phyloP scores from a whole-genome alignment of 2,329 filamentous ascomycete genomes.

The Epichloe amarillans region DNA sequence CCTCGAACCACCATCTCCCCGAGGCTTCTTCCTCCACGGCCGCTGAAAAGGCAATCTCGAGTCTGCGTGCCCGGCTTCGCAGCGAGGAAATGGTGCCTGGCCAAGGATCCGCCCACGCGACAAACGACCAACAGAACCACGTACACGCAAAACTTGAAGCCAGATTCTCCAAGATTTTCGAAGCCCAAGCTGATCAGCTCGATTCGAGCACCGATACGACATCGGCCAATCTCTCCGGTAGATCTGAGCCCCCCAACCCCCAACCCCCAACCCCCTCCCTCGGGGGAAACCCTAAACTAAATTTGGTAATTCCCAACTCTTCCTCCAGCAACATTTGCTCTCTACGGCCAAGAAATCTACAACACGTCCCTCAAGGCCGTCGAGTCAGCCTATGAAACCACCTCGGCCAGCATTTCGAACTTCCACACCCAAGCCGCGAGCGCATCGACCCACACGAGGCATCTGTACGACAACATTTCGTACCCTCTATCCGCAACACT shows the following conservation, averaged over 20 bases:
- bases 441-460: conserved; percentile 8
- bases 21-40: conserved; percentile 3
- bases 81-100: conserved; percentile 8
- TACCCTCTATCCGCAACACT: conserved; percentile 20
- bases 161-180: conserved; percentile 6
- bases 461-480: conserved; percentile 19
- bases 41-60: conserved; percentile 6
- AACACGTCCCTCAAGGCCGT: conserved; percentile 8
- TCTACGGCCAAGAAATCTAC: conserved; percentile 4
- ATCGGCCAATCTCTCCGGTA: conserved; percentile 1
- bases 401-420: conserved; percentile 10
- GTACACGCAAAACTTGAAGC: conserved; percentile 15
- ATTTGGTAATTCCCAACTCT: neutral
- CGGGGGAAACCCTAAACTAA: neutral
- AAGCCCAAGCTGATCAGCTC: neutral
- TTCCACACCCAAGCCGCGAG: conserved; percentile 10
- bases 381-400: conserved; percentile 10
- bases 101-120: neutral
- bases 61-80: conserved; percentile 16
- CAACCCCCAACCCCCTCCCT: neutral
- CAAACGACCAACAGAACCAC: neutral
- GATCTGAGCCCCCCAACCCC: no score
- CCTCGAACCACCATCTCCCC: neutral
- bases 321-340: conserved; percentile 3
- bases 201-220: neutral